phyloP scores from a whole-genome alignment of 148 eudicot species.

The Cornus controversa region DNA sequence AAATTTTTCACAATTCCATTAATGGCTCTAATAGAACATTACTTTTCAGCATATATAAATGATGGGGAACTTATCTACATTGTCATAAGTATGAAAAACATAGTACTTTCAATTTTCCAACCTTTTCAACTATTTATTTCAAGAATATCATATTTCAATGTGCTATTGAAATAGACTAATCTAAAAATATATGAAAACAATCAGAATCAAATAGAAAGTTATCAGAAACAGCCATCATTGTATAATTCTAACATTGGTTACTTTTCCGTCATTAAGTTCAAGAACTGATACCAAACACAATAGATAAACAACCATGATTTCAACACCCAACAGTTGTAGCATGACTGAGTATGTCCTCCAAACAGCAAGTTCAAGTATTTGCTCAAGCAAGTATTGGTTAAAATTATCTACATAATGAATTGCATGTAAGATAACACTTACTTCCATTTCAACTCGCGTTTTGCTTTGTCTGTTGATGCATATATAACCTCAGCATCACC shows the following conservation, averaged over 20 bases:
- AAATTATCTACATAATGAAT: not conserved
- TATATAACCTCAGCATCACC: slow-evolving; percentile 91
- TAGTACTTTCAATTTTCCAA: too few species aligned
- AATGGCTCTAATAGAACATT: too few species aligned
- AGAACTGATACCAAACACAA: not conserved
- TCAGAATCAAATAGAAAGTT: too few species aligned
- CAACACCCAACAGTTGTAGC: not conserved
- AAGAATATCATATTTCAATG: too few species aligned
- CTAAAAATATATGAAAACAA: not conserved
- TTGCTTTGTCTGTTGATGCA: slow-evolving; percentile 89
- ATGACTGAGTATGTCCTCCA: not conserved
- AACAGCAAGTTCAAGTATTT: not conserved
- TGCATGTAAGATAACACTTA: slow-evolving; percentile 34
- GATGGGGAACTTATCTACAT: too few species aligned
- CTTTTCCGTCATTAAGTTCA: not conserved
- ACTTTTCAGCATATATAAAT: too few species aligned
- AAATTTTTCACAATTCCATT: not conserved
- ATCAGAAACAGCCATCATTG: not conserved
- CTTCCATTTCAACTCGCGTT: slow-evolving; percentile 85
- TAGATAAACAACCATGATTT: too few species aligned
- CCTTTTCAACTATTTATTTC: too few species aligned
- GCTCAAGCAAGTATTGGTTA: not conserved
- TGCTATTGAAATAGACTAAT: too few species aligned
- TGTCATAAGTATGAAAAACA: too few species aligned
- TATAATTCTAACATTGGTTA: not conserved